Evolutionary conservation across 179 eudicot genomes (phyloP).

Genomic region (Camellia oleifera): DNA sequence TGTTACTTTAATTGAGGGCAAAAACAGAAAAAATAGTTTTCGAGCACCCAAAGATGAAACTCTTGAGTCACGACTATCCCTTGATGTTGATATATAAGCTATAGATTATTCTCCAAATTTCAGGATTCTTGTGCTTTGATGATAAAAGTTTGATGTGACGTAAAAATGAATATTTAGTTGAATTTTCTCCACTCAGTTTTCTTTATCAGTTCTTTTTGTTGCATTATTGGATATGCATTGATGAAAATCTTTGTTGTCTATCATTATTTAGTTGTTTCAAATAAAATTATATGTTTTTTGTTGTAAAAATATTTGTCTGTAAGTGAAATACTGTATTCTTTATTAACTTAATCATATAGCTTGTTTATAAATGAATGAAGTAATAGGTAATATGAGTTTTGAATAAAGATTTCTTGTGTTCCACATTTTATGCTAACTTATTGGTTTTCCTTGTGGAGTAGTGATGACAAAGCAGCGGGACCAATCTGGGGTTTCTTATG

Average conservation of each 20-base stretch:
- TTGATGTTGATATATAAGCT: neutral
- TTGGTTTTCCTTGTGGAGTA: conserved; percentile 19
- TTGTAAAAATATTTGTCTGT: neutral
- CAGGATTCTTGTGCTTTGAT: neutral
- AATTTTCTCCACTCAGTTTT: neutral
- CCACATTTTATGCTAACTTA: conserved; percentile 13
- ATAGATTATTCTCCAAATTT: neutral
- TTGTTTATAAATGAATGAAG: neutral
- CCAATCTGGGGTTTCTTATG: conserved; percentile 45
- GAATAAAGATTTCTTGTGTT: neutral
- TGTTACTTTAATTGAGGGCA: neutral
- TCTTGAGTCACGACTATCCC: neutral
- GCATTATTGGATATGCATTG: neutral
- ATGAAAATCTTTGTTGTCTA: neutral
- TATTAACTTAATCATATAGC: neutral
- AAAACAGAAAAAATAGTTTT: neutral
- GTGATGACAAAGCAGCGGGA: conserved; percentile 43
- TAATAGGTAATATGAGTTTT: neutral
- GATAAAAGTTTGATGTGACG: neutral
- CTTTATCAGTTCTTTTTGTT: neutral
- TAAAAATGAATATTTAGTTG: neutral
- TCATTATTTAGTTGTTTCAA: neutral
- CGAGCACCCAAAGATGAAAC: neutral
- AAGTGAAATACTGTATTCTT: neutral
- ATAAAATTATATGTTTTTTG: neutral